Conservation (phyloP, 1,284 basidiomycete species). For the Trichosporon asahii region DNA sequence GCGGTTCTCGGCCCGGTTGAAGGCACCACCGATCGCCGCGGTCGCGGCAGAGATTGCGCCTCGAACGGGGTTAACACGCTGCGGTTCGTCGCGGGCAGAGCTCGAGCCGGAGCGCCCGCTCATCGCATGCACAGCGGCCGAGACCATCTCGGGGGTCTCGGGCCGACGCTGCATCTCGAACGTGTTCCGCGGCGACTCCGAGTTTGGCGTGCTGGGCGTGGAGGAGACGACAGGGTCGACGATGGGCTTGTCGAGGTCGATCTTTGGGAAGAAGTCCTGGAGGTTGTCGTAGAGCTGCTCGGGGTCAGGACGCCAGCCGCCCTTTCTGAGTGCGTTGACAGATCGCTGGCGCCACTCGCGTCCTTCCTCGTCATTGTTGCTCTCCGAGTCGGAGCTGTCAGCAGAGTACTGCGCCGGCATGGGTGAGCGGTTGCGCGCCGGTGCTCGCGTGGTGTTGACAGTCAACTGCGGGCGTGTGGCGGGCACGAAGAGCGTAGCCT, state of each 20-base stretch:
- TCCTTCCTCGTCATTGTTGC: not conserved
- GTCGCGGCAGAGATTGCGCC: conserved; percentile 13
- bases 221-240: conserved; percentile 67
- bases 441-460: conserved; percentile 29
- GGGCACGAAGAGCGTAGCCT: conserved; percentile 40
- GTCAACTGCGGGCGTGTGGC: conserved; percentile 18
- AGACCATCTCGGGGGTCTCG: not conserved
- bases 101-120: not conserved
- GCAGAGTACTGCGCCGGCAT: not conserved
- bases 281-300: conserved; percentile 92
- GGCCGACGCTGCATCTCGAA: conserved; percentile 12
- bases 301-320: conserved; percentile 67
- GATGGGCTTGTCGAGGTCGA: conserved; percentile 93
- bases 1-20: conserved; percentile 57
- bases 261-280: conserved; percentile 92
- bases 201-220: conserved; percentile 61
- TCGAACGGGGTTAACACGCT: conserved; percentile 22
- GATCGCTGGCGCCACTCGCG: conserved; percentile 59
- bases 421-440: not conserved
- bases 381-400: conserved; percentile 6
- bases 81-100: conserved; percentile 32
- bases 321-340: conserved; percentile 44
- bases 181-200: conserved; percentile 31
- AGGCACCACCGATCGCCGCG: conserved; percentile 15
- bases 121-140: not conserved